Conservation (phyloP, 495 filamentous ascomycete genomes). For the Trichoderma asperelloides region DNA sequence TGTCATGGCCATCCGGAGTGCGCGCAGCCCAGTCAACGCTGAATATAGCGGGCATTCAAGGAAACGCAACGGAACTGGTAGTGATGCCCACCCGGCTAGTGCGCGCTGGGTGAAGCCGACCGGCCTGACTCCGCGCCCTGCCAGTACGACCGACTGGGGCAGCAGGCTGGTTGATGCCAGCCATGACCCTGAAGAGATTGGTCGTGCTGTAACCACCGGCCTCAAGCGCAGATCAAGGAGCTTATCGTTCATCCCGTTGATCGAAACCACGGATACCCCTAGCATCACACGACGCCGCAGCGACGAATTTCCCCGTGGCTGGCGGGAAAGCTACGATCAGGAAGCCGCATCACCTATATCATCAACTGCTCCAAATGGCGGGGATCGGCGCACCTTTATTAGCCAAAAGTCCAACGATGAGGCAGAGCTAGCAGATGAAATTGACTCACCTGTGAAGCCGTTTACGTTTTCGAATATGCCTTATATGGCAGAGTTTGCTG, state of each 20-base stretch:
- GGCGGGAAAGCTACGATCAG: conserved; percentile 44
- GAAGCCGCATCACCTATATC: conserved; percentile 39
- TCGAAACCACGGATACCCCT: not conserved
- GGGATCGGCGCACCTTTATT: conserved; percentile 25
- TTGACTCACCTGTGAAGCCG: conserved; percentile 35
- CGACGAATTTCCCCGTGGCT: conserved; percentile 46
- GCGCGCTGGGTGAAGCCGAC: conserved; percentile 22
- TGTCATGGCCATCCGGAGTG: conserved; percentile 35
- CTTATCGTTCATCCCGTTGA: conserved; percentile 21
- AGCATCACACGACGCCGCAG: conserved; percentile 40
- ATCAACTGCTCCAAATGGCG: conserved; percentile 33
- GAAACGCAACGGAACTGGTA: not conserved
- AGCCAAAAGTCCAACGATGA: conserved; percentile 14
- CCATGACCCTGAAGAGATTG: conserved; percentile 39
- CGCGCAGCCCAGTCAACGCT: conserved; percentile 37
- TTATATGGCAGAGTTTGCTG: conserved; percentile 33
- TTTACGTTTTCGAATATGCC: conserved; percentile 41
- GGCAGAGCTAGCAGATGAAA: conserved; percentile 22
- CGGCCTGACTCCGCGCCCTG: conserved; percentile 45
- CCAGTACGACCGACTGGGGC: conserved; percentile 40
- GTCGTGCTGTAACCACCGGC: conserved; percentile 41
- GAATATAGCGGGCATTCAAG: conserved; percentile 16
- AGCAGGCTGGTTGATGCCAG: conserved; percentile 22
- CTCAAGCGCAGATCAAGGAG: conserved; percentile 44
- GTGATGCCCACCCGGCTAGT: not conserved